These are phyloP conservation scores for Friedmanniomyces endolithicus DNA, from an alignment of 495 filamentous ascomycete species.

Conservation along the genomic window DNA sequence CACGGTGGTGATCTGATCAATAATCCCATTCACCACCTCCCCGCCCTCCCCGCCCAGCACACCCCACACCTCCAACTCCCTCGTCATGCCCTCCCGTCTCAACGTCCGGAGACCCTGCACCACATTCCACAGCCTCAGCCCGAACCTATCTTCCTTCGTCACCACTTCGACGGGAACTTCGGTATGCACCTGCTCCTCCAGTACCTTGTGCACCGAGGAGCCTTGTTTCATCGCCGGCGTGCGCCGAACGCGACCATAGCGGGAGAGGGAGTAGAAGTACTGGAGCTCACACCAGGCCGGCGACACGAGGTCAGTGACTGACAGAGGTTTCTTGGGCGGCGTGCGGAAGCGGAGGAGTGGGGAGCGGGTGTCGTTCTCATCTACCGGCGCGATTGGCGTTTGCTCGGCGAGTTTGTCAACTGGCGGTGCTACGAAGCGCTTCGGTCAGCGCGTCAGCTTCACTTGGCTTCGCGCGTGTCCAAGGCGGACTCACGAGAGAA, in stretches of 20 bases:
- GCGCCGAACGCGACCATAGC: slow-evolving; percentile 55
- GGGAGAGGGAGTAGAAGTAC: slow-evolving; percentile 73
- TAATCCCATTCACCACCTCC: slow-evolving; percentile 57
- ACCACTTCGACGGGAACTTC: slow-evolving; percentile 58
- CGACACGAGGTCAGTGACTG: slow-evolving; percentile 76
- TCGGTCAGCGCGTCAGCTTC: slow-evolving; percentile 26
- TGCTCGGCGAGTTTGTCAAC: not conserved
- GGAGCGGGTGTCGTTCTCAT: slow-evolving; percentile 34
- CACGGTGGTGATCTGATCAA: slow-evolving; percentile 71
- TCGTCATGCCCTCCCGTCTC: slow-evolving; percentile 63
- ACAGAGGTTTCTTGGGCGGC: slow-evolving; percentile 64
- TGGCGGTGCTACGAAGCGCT: slow-evolving; percentile 26
- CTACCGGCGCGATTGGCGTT: not conserved
- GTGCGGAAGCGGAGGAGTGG: slow-evolving; percentile 68
- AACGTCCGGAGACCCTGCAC: slow-evolving; percentile 73
- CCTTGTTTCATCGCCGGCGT: slow-evolving; percentile 79
- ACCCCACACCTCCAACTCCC: slow-evolving; percentile 93
- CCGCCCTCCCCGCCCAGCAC: slow-evolving; percentile 62
- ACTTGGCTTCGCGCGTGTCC: too few relatives aligned
- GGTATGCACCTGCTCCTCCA: slow-evolving; percentile 75
- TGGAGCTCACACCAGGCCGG: slow-evolving; percentile 95
- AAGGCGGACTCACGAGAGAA: slow-evolving; percentile 11
- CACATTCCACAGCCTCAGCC: slow-evolving; percentile 80
- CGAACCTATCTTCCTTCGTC: slow-evolving; percentile 72
- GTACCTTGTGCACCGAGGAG: slow-evolving; percentile 58